A percentile compares a stretch with the other conserved stretches of the same genome.
phyloP scores from a whole-genome alignment of 352 stramenopile species.

The Globisporangium cylindrosporum region DNA sequence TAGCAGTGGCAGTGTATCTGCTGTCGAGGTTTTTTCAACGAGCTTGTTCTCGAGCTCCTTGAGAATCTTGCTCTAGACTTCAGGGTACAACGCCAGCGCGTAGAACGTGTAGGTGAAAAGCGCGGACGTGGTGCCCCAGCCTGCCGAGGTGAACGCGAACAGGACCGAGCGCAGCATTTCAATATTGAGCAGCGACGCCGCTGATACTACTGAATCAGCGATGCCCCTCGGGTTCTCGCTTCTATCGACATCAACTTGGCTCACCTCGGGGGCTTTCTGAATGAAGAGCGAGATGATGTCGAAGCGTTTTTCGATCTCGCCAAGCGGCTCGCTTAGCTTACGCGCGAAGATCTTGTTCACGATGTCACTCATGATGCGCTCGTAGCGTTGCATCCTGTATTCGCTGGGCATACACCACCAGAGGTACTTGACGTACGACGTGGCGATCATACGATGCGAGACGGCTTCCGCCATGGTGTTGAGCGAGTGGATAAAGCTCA shows the following conservation, averaged over 20 bases:
- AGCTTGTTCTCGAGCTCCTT: slow-evolving; percentile 29
- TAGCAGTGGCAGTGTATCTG: slow-evolving; percentile 16
- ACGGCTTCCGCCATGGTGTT: slow-evolving; percentile 47
- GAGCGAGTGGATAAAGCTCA: slow-evolving; percentile 41
- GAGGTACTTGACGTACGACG: slow-evolving; percentile 62
- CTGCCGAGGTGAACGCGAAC: slow-evolving; percentile 62
- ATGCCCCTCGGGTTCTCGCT: not conserved
- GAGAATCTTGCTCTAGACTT: slow-evolving; percentile 47
- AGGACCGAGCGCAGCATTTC: slow-evolving; percentile 60
- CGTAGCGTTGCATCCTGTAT: slow-evolving; percentile 30
- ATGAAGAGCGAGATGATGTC: slow-evolving; percentile 61
- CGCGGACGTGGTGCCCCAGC: not conserved
- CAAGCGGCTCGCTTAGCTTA: slow-evolving; percentile 30
- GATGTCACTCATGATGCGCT: slow-evolving; percentile 24
- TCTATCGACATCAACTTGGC: no score
- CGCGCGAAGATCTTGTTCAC: slow-evolving; percentile 37
- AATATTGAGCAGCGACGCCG: slow-evolving; percentile 11
- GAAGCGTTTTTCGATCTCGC: slow-evolving; percentile 27
- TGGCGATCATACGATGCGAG: slow-evolving; percentile 40
- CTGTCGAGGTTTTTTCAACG: not conserved
- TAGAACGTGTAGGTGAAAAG: slow-evolving; percentile 22
- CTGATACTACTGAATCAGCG: no score
- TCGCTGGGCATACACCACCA: slow-evolving; percentile 63
- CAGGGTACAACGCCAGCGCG: slow-evolving; percentile 48
- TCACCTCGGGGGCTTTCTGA: slow-evolving; percentile 34